A percentile compares a stretch with the other conserved stretches of the same genome.
phyloP scores from a whole-genome alignment of 2,329 filamentous ascomycete species.

The Magnaporthiopsis poae region DNA sequence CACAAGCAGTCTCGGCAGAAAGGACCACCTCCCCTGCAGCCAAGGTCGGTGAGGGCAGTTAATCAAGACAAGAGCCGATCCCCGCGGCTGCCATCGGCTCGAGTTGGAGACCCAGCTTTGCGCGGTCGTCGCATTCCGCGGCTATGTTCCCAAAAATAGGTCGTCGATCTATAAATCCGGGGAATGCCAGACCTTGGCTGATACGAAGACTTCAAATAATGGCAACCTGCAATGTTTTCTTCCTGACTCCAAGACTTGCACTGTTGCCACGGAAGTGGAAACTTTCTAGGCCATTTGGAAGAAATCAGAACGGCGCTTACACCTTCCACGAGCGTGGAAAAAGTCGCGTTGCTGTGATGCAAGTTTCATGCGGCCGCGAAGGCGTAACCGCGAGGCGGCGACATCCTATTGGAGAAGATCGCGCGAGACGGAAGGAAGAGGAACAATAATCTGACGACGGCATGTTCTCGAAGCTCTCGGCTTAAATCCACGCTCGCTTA shows the following conservation, averaged over 20 bases:
- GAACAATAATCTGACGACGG: background rate
- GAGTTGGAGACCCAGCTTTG: background rate
- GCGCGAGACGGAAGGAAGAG: background rate
- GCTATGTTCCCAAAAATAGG: background rate
- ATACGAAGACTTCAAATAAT: background rate
- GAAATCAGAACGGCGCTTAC: background rate
- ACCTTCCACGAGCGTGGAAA: constrained; percentile 5
- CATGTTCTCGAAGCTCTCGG: background rate
- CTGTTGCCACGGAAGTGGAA: background rate
- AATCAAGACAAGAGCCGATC: background rate
- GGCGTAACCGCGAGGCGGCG: too few species aligned
- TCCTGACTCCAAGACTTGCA: background rate
- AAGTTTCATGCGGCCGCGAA: background rate
- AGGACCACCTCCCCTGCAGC: too few species aligned
- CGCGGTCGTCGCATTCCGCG: background rate
- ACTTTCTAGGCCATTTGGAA: background rate
- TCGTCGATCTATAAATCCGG: background rate
- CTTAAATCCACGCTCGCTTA: background rate
- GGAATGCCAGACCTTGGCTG: background rate
- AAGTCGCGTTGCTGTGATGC: background rate
- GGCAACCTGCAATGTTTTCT: background rate
- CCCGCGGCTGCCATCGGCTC: constrained; percentile 1
- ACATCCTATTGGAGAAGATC: background rate
- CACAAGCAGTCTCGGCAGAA: too few species aligned
- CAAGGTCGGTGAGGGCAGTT: background rate